Percentiles rank a stretch among this genome's conserved stretches.
Conservation (phyloP, 164 flowering plant species). For the Piper longum region DNA sequence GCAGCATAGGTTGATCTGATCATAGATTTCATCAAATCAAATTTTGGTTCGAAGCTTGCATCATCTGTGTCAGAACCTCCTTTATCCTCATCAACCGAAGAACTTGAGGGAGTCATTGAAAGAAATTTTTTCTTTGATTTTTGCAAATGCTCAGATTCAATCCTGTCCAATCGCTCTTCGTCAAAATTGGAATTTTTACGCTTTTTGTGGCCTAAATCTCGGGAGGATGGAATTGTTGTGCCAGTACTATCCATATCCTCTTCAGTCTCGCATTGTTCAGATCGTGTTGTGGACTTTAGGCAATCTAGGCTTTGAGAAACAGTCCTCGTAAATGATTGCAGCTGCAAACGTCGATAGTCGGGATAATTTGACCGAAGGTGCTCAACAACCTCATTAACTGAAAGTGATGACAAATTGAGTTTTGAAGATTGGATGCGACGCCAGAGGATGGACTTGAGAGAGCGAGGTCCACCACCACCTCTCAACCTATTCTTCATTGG, state of each 20-base stretch:
- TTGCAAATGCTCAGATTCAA: conserved; percentile 21
- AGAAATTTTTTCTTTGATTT: conserved; percentile 5
- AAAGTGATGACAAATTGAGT: conserved; percentile 3
- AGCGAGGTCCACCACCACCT: conserved; percentile 4
- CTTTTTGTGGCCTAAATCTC: conserved; percentile 16
- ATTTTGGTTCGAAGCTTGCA: conserved; percentile 38
- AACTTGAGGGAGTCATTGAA: conserved; percentile 6
- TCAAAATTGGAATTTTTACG: conserved; percentile 14
- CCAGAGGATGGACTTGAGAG: conserved; percentile 9
- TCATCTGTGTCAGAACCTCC: conserved; percentile 63
- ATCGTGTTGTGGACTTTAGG: conserved; percentile 1
- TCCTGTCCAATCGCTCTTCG: conserved; percentile 25
- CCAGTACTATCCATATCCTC: conserved; percentile 10
- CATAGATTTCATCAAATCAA: conserved; percentile 56
- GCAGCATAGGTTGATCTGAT: conserved; percentile 26
- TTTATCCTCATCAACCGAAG: conserved; percentile 11
- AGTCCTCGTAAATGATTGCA: conserved; percentile 14
- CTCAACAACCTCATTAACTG: conserved; percentile 32
- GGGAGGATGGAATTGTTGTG: conserved; percentile 1
- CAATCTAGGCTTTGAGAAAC: conserved; percentile 21
- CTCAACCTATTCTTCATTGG: conserved; percentile 9
- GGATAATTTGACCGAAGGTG: conserved; percentile 35
- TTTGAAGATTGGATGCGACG: conserved; percentile 26
- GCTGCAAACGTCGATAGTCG: conserved; percentile 30
- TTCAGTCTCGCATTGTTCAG: not conserved